Percentiles rank a stretch among this genome's conserved stretches.
Evolutionary conservation across 768 basidiomycete genomes (phyloP).

Genomic region (Phanerodontia chrysosporium): DNA sequence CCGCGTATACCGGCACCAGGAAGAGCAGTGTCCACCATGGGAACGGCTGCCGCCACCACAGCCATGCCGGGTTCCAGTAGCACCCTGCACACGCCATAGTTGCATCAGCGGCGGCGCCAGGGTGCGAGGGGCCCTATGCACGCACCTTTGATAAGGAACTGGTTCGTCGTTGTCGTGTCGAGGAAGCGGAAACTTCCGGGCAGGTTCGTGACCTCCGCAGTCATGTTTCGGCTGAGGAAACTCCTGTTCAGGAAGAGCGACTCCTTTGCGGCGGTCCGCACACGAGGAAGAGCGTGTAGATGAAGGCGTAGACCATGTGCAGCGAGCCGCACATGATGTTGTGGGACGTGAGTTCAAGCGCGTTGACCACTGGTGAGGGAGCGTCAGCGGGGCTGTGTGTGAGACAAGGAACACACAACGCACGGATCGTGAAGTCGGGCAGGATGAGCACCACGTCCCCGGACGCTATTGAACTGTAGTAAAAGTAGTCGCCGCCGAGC

Average conservation of each 20-base stretch:
- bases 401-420: conserved; percentile 25
- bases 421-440: conserved; percentile 80
- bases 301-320: conserved; percentile 80
- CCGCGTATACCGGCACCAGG: conserved; percentile 74
- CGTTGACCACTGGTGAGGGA: conserved; percentile 59
- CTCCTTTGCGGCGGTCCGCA: conserved; percentile 26
- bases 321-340: conserved; percentile 81
- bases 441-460: conserved; percentile 89
- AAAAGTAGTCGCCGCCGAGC: conserved; percentile 72
- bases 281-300: conserved; percentile 80
- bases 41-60: conserved; percentile 72
- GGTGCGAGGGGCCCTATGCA: neutral
- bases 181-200: conserved; percentile 26
- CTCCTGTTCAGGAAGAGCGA: conserved; percentile 43
- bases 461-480: conserved; percentile 87
- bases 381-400: conserved; percentile 3
- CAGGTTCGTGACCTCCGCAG: conserved; percentile 19
- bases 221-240: conserved; percentile 31
- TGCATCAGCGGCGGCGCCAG: neutral
- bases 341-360: conserved; percentile 76
- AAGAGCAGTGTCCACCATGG: conserved; percentile 78
- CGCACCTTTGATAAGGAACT: conserved; percentile 27
- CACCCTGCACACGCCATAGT: conserved; percentile 48
- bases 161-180: conserved; percentile 22
- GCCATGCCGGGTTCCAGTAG: conserved; percentile 67